Conservation (phyloP, 2,329 filamentous ascomycete species). For the Thyridium curvatum region DNA sequence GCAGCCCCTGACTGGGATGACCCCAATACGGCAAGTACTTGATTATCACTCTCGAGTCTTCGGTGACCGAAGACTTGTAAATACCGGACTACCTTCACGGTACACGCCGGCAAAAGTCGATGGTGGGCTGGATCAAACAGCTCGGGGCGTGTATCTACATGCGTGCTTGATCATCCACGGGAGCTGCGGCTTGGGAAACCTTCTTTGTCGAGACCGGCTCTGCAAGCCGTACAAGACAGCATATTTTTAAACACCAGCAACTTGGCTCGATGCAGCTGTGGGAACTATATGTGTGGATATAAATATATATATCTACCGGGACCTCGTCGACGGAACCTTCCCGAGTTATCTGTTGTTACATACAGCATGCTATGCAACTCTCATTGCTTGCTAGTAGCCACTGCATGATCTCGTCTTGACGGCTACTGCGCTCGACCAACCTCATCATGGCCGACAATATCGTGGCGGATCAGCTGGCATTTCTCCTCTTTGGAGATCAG, state of each 20-base stretch:
- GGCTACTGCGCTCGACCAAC: constrained; percentile 7
- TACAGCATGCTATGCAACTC: background rate
- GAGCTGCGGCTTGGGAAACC: too few species aligned
- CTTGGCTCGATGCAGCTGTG: too few species aligned
- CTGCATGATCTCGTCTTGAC: constrained; percentile 9
- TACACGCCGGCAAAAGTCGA: constrained; percentile 20
- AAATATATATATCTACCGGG: background rate
- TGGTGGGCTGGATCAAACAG: constrained; percentile 12
- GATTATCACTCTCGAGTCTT: constrained; percentile 30
- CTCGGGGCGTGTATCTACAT: constrained; percentile 12
- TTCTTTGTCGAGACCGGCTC: too few species aligned
- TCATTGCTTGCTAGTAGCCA: background rate
- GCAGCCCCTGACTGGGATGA: constrained; percentile 3
- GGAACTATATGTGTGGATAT: too few species aligned
- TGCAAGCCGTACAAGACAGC: too few species aligned
- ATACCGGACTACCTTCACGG: constrained; percentile 23
- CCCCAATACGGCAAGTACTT: constrained; percentile 28
- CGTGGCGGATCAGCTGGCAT: constrained; percentile 42
- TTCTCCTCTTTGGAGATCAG: constrained; percentile 66
- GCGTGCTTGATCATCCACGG: too few species aligned
- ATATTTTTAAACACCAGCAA: constrained; percentile 11
- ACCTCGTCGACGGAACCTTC: constrained; percentile 7
- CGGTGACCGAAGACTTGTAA: constrained; percentile 35
- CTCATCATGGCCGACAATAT: constrained; percentile 36
- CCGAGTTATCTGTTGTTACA: constrained; percentile 3